Conservation (phyloP, 1,284 basidiomycete genomes). For the Cryptococcus deneoformans region DNA sequence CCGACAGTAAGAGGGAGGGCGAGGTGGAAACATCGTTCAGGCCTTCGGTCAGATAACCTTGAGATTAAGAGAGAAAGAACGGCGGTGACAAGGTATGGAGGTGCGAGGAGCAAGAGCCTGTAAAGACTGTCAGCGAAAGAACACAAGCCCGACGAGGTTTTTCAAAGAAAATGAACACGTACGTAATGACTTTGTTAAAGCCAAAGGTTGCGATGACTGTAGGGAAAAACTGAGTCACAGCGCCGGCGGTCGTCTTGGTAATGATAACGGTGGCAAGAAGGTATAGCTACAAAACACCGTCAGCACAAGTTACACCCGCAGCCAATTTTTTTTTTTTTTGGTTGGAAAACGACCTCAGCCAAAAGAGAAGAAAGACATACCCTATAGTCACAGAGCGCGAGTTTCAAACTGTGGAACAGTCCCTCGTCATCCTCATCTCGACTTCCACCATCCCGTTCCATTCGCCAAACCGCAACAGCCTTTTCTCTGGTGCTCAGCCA, state of each 20-base stretch:
- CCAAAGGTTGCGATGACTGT: constrained; percentile 32
- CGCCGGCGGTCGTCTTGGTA: constrained; percentile 24
- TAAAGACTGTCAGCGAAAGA: not conserved
- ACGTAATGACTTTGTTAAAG: constrained; percentile 27
- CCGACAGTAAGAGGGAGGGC: constrained; percentile 42
- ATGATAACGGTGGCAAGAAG: constrained; percentile 21
- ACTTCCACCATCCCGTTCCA: constrained; percentile 19
- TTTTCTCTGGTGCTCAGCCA: constrained; percentile 25
- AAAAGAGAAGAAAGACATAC: not conserved
- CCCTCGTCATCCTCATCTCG: constrained; percentile 18
- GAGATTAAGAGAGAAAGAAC: constrained; percentile 33
- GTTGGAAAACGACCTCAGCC: not conserved
- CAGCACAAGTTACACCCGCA: too few species aligned
- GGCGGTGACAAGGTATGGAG: constrained; percentile 38
- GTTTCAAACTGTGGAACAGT: constrained; percentile 16
- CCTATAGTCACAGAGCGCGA: constrained; percentile 23
- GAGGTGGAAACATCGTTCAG: constrained; percentile 45
- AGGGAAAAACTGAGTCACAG: constrained; percentile 29
- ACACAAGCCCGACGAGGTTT: too few species aligned
- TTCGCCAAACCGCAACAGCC: constrained; percentile 25
- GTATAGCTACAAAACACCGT: constrained; percentile 13
- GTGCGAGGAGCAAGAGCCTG: constrained; percentile 35
- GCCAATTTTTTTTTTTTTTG: too few species aligned
- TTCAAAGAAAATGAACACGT: not conserved
- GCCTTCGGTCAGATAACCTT: constrained; percentile 22